A percentile compares a stretch with the other conserved stretches of the same genome.
These are phyloP conservation scores for Flaveria floridana DNA, from an alignment of 140 eudicot species.

Conservation along the genomic window DNA sequence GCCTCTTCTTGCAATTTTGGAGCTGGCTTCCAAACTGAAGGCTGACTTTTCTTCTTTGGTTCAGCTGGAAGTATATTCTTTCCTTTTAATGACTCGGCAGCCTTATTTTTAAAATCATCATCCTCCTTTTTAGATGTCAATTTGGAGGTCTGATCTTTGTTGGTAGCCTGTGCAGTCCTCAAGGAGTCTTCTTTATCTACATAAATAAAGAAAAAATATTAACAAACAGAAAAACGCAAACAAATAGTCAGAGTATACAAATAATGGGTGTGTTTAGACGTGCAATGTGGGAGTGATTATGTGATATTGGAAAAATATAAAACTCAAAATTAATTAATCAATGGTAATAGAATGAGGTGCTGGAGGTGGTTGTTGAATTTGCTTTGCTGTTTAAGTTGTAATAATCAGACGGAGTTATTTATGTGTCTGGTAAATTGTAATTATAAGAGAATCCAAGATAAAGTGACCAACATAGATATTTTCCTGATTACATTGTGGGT, in stretches of 20 bases:
- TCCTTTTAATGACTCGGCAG: conserved; percentile 17
- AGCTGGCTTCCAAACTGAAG: conserved; percentile 5
- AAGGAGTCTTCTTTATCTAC: conserved; percentile 20
- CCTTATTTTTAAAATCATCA: conserved; percentile 1
- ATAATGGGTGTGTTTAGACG: background rate
- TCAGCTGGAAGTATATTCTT: conserved; percentile 7
- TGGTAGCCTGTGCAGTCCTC: background rate
- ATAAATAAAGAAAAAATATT: background rate
- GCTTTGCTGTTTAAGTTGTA: background rate
- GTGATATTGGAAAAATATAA: too few species aligned
- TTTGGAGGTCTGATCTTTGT: conserved; percentile 14
- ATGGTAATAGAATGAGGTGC: background rate
- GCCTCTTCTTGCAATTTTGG: conserved; percentile 21
- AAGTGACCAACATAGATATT: background rate
- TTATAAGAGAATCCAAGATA: background rate
- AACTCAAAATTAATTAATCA: background rate
- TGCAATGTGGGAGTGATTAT: too few species aligned
- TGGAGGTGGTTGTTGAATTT: background rate
- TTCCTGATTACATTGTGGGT: background rate
- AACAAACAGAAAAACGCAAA: background rate
- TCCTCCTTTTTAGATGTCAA: conserved; percentile 16
- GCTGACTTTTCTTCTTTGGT: conserved; percentile 21
- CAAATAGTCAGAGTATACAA: background rate
- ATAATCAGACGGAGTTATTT: background rate
- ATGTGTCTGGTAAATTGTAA: background rate